Base-by-base conservation (phyloP, 345 rosid genomes). In the Adansonia digitata region DNA sequence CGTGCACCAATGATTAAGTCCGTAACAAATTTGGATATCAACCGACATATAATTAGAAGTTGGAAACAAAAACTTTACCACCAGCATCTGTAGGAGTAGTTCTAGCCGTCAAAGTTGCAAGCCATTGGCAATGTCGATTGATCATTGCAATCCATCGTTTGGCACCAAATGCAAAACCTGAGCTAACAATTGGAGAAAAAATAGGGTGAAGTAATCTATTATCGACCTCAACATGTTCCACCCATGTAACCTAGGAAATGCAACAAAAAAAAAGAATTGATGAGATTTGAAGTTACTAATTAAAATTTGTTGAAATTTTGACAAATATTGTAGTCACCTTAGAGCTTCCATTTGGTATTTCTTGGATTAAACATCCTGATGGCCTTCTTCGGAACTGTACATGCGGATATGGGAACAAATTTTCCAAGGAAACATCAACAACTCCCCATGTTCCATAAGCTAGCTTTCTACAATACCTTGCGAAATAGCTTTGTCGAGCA, bases 171-270 rank as follows among this genome's bases (percentile, higher is more conserved):
- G 81, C 84, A 55, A 69, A 78, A 29, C 91, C 87, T 2, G 90
- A 84, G 31, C 6, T 55, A 7, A 88, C 84, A 1, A 83, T 48
- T 17, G 64, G 68, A 29, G 9, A 49, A 65, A 81, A 88, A 26
- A 80, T 43, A 11, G 15, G 55, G 48, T 77, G 88, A 59, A 82
- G 78, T 2, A 5, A 63, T 18, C 63, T 26, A 24, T 85, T 71
- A 69, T 86, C 91, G 20, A 75, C 87, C 59, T 84, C 85, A 2
- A 73, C 84, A 77, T 82, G 89, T 62, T 90, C 92, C 52, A 90
- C 84, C 89, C 92, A 86, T 17, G 66, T 82, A 40, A 90, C 82
- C 93, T 89, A 57, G 42, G 1, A 20, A 51, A 7, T 1, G 35
- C 7, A 37, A 10, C 10, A 73, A 7, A 57, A 59, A 37, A 13